Evolutionary conservation across 305 asterid species (phyloP), one percentile per base, ranked within the genome.

Genomic region (Rubia peregrina): DNA sequence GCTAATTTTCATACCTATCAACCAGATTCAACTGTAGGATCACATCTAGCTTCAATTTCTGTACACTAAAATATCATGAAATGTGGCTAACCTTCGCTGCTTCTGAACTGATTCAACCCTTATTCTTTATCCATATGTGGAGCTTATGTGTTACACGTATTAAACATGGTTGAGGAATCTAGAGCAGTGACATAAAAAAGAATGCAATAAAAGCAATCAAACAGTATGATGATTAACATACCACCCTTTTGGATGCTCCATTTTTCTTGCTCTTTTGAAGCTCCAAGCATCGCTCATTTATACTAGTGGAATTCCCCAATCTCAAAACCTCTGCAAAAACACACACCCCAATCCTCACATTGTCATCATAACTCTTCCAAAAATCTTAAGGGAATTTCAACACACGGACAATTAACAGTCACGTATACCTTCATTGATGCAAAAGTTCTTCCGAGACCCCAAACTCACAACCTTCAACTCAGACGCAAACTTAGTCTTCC

Each of bases 361-460:
- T 68, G 65, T 7, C 51, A 74, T 42, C 12, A 17, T 51, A 36
- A 24, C 46, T 36, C 56, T 65, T 53, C 68, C 36, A 53, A 72
- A 75, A 72, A 55, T 59, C 33, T 49, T 12, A 40, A 49, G 44
- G 55, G 69, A 17, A n/a, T 19, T 55, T 43, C 42, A 3, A 16
- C 44, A 43, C n/a, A 16, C 48, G 40, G 3, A 30, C 9, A 19
- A 16, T 69, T 70, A 43, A 70, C 66, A 60, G 49, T 51, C 59
- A 51, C 22, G 6, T 65, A 70, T 83, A 94, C 99, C 99, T 85
- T 89, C 89, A 79, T 94, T 94, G 77, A 91, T 88, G 85, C 99
- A 94, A 68, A 87, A 80, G 72, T 81, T 94, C 83, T 94, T 94
- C 86, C 99, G 80, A 57, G 99, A 94, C 57, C 96, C 99, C 90